Evolutionary conservation across 768 basidiomycete genomes (phyloP), one percentile per base, ranked within the genome.

Genomic region (Tephrocybe sp.): DNA sequence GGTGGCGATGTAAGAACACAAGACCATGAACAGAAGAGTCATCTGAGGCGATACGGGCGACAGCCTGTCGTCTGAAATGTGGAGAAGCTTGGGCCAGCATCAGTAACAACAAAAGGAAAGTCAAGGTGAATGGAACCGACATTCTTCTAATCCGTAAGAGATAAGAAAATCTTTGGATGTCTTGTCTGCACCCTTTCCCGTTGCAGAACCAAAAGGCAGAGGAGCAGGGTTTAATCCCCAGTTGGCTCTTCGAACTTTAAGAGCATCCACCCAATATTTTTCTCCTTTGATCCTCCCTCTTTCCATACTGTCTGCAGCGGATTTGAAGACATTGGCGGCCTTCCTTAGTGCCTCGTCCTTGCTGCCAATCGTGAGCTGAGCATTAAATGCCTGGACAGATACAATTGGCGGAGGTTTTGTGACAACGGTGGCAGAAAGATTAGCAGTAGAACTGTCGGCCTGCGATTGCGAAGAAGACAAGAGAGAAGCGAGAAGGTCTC

Each of bases 201-300:
- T 83, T 0, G 83, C 72, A 21, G 85, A 78, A 33, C 88, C 89
- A 34, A 72, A 69, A 12, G 88, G 90, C 33, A 91, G 75, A 20
- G 90, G 90, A 8, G 90, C 87, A 26, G 90, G 88, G 37, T 86
- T 79, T 28, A 93, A 69, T 12, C 86, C 79, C 91, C 91, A 93
- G 58, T 93, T 93, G 7, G 77, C 83, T 59, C 80, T 70, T 55
- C 91, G 73, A 39, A 89, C 84, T 62, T 81, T 86, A 40, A 93
- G 73, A 3, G 91, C 91, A 63, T 92, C 83, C 6, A 84, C 74
- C 91, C 91, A 93, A 58, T 92, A 92, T 53, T 74, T 81, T 62
- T 91, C 88, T 36, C 84, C 80, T 43, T 78, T 73, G 8, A 79
- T 58, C 34, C 84, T 73, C 18, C 80, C 74, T 43, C 80, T 72